Percentiles rank a stretch among this genome's conserved stretches.
Evolutionary conservation across 805 yeast genomes (phyloP).

Genomic region (Trichomonascus vanleenenianus): DNA sequence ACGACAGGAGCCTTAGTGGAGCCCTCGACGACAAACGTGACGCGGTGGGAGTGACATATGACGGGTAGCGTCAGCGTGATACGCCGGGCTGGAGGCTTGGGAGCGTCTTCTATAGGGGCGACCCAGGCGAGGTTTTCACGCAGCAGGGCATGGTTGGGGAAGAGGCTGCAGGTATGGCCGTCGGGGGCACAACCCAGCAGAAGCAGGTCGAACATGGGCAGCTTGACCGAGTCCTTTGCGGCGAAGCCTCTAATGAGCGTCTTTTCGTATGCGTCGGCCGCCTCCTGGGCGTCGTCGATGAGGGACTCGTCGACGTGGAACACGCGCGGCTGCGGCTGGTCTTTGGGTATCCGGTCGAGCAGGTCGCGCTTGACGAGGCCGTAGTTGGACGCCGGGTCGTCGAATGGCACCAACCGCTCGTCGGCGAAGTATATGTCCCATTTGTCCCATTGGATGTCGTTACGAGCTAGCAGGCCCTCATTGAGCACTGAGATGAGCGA

Average conservation of each 20-base stretch:
- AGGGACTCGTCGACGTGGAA: slow-evolving; percentile 76
- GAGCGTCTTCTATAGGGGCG: slow-evolving; percentile 86
- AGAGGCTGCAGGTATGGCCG: slow-evolving; percentile 94
- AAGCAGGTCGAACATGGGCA: slow-evolving; percentile 89
- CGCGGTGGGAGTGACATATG: slow-evolving; percentile 85
- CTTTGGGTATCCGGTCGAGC: slow-evolving; percentile 57
- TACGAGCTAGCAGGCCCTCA: slow-evolving; percentile 73
- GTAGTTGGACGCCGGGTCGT: slow-evolving; percentile 73
- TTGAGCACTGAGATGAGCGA: slow-evolving; percentile 78
- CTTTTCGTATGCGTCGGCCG: slow-evolving; percentile 91
- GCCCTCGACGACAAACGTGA: slow-evolving; percentile 94
- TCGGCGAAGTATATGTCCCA: slow-evolving; percentile 98
- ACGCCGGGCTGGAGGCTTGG: slow-evolving; percentile 78
- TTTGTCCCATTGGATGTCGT: slow-evolving; percentile 77
- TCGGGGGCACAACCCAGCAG: slow-evolving; percentile 97
- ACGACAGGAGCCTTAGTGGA: slow-evolving; percentile 89
- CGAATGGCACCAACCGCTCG: slow-evolving; percentile 88
- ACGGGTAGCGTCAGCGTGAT: slow-evolving; percentile 91
- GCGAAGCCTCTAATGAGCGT: slow-evolving; percentile 84
- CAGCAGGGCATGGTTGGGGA: slow-evolving; percentile 84
- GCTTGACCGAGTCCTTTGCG: slow-evolving; percentile 88
- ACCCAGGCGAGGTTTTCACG: slow-evolving; percentile 94
- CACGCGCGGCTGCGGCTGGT: slow-evolving; percentile 53
- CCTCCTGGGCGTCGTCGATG: slow-evolving; percentile 59
- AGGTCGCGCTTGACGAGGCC: slow-evolving; percentile 82